These are phyloP conservation scores for Penicillium roqueforti DNA, from an alignment of 495 filamentous ascomycete species.

Conservation along the genomic window DNA sequence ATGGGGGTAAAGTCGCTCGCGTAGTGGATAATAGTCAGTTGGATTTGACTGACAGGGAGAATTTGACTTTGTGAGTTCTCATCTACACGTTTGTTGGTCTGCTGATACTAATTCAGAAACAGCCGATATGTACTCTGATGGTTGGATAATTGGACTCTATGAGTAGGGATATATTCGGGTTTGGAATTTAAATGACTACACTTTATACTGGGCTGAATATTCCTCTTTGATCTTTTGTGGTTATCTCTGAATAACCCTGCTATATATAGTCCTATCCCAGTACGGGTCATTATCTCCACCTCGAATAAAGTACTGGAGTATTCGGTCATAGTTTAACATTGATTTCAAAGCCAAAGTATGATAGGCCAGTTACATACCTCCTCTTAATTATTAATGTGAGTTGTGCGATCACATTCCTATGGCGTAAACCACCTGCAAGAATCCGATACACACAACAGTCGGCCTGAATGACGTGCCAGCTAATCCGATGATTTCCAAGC, in stretches of 20 bases:
- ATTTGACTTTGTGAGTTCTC: conserved; percentile 37
- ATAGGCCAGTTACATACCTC: no score
- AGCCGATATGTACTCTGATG: conserved; percentile 1
- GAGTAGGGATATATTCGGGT: neutral
- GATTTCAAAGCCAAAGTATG: neutral
- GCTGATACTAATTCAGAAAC: neutral
- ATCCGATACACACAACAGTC: conserved; percentile 24
- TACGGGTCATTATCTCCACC: neutral
- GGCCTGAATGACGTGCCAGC: conserved; percentile 33
- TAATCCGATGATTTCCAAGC: conserved; percentile 29
- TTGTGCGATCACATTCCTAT: conserved; percentile 2
- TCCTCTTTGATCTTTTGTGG: no score
- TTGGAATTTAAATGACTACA: neutral
- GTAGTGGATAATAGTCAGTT: conserved; percentile 38
- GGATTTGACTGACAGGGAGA: conserved; percentile 41
- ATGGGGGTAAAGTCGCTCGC: conserved; percentile 25
- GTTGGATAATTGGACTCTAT: neutral
- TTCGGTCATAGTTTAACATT: neutral
- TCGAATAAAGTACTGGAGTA: neutral
- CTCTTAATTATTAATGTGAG: no score
- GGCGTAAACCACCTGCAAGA: neutral
- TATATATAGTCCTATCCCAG: neutral
- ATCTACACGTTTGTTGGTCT: neutral
- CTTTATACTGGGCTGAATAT: neutral
- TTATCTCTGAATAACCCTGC: neutral